phyloP scores from a whole-genome alignment of 83 land plant species.

The Diphasiastrum complanatum region DNA sequence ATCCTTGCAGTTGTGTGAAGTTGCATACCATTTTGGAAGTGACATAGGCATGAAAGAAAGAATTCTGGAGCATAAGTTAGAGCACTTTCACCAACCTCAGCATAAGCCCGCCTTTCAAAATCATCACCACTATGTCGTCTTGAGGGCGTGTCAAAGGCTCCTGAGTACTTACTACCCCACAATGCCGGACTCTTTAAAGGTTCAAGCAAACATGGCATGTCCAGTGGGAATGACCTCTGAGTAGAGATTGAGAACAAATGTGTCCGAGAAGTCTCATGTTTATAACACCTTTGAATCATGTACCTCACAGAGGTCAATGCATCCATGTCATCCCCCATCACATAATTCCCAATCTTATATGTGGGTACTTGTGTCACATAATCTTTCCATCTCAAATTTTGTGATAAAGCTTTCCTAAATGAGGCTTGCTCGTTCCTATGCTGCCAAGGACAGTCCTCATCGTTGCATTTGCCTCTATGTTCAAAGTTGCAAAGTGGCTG shows the following conservation, averaged over 20 bases:
- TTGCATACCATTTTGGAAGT: too few relatives aligned
- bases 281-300: background rate
- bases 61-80: too few relatives aligned
- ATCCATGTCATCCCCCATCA: too few relatives aligned
- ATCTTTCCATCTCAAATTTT: background rate
- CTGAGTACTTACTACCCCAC: background rate
- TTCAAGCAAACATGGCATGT: slow-evolving; percentile 34
- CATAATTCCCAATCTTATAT: background rate
- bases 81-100: too few relatives aligned
- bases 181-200: too few relatives aligned
- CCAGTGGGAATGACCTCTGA: slow-evolving; percentile 35
- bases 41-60: too few relatives aligned
- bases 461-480: slow-evolving; percentile 80
- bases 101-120: background rate
- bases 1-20: too few relatives aligned
- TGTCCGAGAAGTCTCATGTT: slow-evolving; percentile 3
- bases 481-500: slow-evolving; percentile 85
- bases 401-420: background rate
- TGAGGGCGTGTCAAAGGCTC: background rate
- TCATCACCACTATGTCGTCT: slow-evolving; percentile 12
- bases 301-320: too few relatives aligned
- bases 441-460: slow-evolving; percentile 75
- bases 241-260: slow-evolving; percentile 43
- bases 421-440: slow-evolving; percentile 37
- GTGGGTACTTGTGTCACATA: background rate